phyloP scores from a whole-genome alignment of 352 stramenopile genomes.

The Pythium monospermum region DNA sequence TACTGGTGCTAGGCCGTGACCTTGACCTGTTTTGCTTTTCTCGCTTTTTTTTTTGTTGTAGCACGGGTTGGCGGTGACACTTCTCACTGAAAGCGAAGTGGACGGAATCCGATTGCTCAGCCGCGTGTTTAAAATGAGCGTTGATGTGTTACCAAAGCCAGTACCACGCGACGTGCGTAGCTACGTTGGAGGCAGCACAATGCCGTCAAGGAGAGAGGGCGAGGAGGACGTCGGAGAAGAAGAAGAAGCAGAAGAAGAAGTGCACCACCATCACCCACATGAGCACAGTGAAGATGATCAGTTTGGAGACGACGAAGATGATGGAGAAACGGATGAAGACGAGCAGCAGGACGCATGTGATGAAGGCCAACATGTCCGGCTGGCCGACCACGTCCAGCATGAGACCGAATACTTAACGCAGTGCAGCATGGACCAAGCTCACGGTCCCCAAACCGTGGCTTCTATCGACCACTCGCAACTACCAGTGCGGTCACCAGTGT shows the following conservation, averaged over 20 bases:
- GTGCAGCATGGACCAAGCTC: too few relatives aligned
- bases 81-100: slow-evolving; percentile 46
- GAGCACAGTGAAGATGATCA: too few relatives aligned
- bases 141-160: slow-evolving; percentile 41
- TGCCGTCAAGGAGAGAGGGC: not conserved
- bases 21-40: slow-evolving; percentile 5
- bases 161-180: slow-evolving; percentile 41
- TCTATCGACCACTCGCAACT: not conserved
- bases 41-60: slow-evolving; percentile 3
- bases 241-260: not conserved
- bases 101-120: slow-evolving; percentile 48
- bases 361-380: slow-evolving; percentile 12
- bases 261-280: too few relatives aligned
- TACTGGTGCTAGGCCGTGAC: not conserved
- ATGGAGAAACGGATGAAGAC: slow-evolving; percentile 8
- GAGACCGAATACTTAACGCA: too few relatives aligned
- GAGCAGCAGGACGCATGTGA: not conserved
- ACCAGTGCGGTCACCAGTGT: not conserved
- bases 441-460: too few relatives aligned
- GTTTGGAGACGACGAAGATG: slow-evolving; percentile 1
- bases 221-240: slow-evolving; percentile 5
- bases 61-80: slow-evolving; percentile 63
- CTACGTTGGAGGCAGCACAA: too few relatives aligned
- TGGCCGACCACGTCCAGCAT: too few relatives aligned
- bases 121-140: slow-evolving; percentile 65